A percentile compares a stretch with the other conserved stretches of the same genome.
These are phyloP conservation scores for Daldinia caldariorum DNA, from an alignment of 495 filamentous ascomycete species.

Conservation along the genomic window DNA sequence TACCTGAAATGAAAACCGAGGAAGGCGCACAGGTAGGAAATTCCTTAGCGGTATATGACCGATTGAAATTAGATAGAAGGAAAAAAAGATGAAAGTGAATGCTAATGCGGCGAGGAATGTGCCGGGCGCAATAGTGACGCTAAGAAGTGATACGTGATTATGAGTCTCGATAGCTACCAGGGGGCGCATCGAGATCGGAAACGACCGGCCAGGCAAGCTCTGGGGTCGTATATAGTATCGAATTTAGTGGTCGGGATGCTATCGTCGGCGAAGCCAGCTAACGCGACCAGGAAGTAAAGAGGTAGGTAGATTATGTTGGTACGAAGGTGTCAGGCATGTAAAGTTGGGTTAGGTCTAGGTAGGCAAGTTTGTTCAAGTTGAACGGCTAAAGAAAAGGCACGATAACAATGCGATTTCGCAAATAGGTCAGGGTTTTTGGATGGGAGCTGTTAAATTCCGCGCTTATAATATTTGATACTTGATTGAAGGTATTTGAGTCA, in stretches of 20 bases:
- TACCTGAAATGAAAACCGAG: constrained; percentile 31
- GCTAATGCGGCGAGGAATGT: constrained; percentile 62
- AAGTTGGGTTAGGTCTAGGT: neutral
- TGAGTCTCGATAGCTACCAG: constrained; percentile 64
- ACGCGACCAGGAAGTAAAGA: neutral
- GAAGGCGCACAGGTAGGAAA: constrained; percentile 35
- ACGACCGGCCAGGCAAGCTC: constrained; percentile 30
- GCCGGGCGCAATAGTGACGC: constrained; percentile 63
- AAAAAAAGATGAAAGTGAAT: constrained; percentile 60
- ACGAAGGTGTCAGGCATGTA: neutral
- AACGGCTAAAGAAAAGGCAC: neutral
- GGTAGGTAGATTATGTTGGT: neutral
- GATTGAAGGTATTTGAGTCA: neutral
- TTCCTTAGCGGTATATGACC: constrained; percentile 45
- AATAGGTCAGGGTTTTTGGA: neutral
- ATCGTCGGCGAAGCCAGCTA: constrained; percentile 2
- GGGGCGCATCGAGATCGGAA: constrained; percentile 55
- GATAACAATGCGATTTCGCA: constrained; percentile 9
- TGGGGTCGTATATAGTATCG: constrained; percentile 29
- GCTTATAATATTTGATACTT: constrained; percentile 12
- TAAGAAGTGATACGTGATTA: constrained; percentile 60
- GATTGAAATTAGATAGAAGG: constrained; percentile 56
- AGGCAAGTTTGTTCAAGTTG: neutral
- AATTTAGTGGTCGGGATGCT: constrained; percentile 17
- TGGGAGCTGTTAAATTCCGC: constrained; percentile 4